Evolutionary conservation across 306 rosid species (phyloP).

Genomic region (Fragaria ananassa): DNA sequence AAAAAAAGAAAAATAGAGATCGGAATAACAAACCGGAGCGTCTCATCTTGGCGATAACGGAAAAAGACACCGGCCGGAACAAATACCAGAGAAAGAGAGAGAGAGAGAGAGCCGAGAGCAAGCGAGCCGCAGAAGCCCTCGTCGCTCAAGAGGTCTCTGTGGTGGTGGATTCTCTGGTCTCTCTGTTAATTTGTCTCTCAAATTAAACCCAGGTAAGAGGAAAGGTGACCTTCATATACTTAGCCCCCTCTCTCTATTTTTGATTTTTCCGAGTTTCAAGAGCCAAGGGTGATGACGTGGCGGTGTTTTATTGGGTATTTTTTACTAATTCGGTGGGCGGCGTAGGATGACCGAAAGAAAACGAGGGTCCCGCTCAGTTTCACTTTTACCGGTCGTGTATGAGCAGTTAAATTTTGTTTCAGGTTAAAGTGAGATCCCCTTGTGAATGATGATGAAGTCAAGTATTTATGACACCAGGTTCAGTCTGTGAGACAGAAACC

Average conservation of each 20-base stretch:
- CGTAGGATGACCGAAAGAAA: neutral
- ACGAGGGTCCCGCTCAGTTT: neutral
- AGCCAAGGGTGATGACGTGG: neutral
- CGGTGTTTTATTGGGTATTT: neutral
- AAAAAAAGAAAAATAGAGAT: neutral
- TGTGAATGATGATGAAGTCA: too few species aligned
- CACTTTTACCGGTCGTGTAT: neutral
- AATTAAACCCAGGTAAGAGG: neutral
- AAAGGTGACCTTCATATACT: neutral
- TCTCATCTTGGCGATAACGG: constrained; percentile 57
- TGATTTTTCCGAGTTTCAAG: neutral
- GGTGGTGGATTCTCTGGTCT: neutral
- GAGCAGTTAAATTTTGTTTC: neutral
- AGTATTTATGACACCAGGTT: too few species aligned
- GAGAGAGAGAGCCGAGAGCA: constrained; percentile 3
- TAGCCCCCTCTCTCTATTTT: neutral
- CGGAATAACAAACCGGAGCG: constrained; percentile 43
- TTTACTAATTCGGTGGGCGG: constrained; percentile 6
- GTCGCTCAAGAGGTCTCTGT: constrained; percentile 5
- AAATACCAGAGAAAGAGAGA: neutral
- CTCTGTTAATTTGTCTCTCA: neutral
- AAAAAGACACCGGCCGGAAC: neutral
- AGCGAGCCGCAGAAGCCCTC: constrained; percentile 15
- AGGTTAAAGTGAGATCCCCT: neutral
- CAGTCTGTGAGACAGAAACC: too few species aligned